A percentile compares a stretch with the other conserved stretches of the same genome.
phyloP scores from a whole-genome alignment of 2,329 filamentous ascomycete genomes.

The Penicillium rolfsii region DNA sequence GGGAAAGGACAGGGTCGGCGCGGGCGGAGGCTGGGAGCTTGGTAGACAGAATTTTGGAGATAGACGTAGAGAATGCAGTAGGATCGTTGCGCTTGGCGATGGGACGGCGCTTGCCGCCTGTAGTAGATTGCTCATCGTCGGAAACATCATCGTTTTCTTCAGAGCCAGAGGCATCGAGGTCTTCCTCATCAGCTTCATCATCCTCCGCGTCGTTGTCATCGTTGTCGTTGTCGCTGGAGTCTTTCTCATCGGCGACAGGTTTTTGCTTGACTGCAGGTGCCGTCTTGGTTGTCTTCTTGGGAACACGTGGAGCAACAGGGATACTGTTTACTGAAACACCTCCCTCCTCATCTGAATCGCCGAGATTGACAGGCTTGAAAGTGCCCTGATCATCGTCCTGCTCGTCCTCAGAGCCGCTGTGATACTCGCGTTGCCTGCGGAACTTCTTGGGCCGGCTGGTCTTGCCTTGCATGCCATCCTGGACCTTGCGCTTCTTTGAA shows the following conservation, averaged over 20 bases:
- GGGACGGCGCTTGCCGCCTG: slow-evolving; percentile 43
- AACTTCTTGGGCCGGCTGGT: slow-evolving; percentile 58
- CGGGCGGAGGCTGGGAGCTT: slow-evolving; percentile 83
- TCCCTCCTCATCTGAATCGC: slow-evolving; percentile 49
- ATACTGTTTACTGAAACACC: slow-evolving; percentile 24
- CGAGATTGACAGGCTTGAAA: slow-evolving; percentile 56
- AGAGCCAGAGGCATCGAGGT: slow-evolving; percentile 47
- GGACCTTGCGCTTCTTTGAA: slow-evolving; percentile 60
- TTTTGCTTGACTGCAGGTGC: slow-evolving; percentile 21
- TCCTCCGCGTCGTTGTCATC: slow-evolving; percentile 38
- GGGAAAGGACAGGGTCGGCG: slow-evolving; percentile 85
- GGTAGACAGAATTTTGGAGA: slow-evolving; percentile 87
- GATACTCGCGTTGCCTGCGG: slow-evolving; percentile 65
- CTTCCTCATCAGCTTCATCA: slow-evolving; percentile 37
- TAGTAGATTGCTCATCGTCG: slow-evolving; percentile 47
- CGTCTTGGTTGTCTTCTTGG: slow-evolving; percentile 13
- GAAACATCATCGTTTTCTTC: slow-evolving; percentile 42
- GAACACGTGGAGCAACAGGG: slow-evolving; percentile 6
- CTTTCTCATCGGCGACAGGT: slow-evolving; percentile 25
- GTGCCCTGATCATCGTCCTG: slow-evolving; percentile 49
- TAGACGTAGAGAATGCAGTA: slow-evolving; percentile 84
- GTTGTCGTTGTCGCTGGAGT: slow-evolving; percentile 34
- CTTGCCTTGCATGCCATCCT: slow-evolving; percentile 61
- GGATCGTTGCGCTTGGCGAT: slow-evolving; percentile 84
- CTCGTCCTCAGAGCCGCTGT: slow-evolving; percentile 65